A percentile compares a stretch with the other conserved stretches of the same genome.
phyloP scores from a whole-genome alignment of 2,329 filamentous ascomycete genomes.

The Elsinoe fawcettii region DNA sequence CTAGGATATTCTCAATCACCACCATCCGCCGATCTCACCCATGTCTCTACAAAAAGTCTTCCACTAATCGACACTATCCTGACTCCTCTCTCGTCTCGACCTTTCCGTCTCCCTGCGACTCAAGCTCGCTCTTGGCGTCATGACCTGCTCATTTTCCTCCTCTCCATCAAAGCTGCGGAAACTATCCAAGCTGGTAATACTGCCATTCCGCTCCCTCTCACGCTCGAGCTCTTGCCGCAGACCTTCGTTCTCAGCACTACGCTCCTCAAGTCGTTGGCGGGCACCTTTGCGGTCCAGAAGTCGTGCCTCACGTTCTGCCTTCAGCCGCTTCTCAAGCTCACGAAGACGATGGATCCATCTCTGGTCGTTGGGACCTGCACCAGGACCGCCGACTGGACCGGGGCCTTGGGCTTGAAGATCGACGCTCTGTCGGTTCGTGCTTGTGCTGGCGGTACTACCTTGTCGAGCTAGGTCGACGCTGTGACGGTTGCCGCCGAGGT shows the following conservation, averaged over 20 bases:
- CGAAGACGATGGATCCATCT: constrained; percentile 79
- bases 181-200: constrained; percentile 6
- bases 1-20: neutral
- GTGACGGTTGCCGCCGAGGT: constrained; percentile 1
- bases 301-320: constrained; percentile 80
- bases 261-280: constrained; percentile 67
- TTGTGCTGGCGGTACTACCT: constrained; percentile 27
- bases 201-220: constrained; percentile 39
- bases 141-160: constrained; percentile 2
- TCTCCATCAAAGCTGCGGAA: neutral
- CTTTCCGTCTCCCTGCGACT: constrained; percentile 7
- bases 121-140: constrained; percentile 4
- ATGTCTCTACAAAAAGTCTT: neutral
- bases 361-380: constrained; percentile 48
- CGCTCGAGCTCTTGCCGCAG: constrained; percentile 57
- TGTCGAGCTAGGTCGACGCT: constrained; percentile 13
- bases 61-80: constrained; percentile 7
- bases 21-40: neutral
- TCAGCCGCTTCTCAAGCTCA: constrained; percentile 80
- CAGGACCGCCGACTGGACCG: neutral
- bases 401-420: constrained; percentile 6
- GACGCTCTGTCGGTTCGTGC: constrained; percentile 20
- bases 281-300: constrained; percentile 79
- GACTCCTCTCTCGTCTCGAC: neutral
- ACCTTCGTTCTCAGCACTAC: constrained; percentile 65